These are phyloP conservation scores for Mimosa bimucronata DNA, from an alignment of 306 rosid species.

Conservation along the genomic window DNA sequence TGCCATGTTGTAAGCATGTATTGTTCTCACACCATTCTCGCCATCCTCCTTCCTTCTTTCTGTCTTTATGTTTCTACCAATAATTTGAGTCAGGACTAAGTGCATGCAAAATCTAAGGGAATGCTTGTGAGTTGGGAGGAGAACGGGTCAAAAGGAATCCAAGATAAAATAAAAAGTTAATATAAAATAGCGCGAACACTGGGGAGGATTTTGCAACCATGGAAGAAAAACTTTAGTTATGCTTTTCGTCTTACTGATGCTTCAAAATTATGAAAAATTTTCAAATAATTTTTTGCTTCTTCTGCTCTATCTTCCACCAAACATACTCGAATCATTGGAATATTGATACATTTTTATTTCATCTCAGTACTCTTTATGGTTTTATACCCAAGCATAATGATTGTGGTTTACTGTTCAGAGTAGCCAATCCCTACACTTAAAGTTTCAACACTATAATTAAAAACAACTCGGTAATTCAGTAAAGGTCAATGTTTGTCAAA, in stretches of 20 bases:
- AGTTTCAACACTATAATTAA: background rate
- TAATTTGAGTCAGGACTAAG: no score
- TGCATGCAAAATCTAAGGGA: no score
- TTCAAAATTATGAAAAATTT: background rate
- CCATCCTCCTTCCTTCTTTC: background rate
- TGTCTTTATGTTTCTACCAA: no score
- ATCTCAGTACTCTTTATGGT: slow-evolving; percentile 2
- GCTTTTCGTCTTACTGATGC: background rate
- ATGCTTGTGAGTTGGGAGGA: no score
- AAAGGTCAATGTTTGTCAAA: background rate
- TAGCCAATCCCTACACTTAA: background rate
- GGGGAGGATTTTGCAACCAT: no score
- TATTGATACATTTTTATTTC: background rate
- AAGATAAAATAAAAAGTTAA: no score
- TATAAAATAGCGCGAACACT: no score
- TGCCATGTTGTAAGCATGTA: slow-evolving; percentile 89
- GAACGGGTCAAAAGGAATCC: no score
- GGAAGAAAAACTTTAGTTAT: background rate
- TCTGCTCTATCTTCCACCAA: background rate
- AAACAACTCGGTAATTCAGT: background rate
- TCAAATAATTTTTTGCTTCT: background rate
- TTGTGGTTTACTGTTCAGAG: background rate
- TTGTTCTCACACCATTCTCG: background rate
- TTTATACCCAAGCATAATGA: background rate
- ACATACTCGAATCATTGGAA: background rate